These are phyloP conservation scores for Usnea hakonensis DNA, from an alignment of 495 filamentous ascomycete genomes.

Conservation along the genomic window DNA sequence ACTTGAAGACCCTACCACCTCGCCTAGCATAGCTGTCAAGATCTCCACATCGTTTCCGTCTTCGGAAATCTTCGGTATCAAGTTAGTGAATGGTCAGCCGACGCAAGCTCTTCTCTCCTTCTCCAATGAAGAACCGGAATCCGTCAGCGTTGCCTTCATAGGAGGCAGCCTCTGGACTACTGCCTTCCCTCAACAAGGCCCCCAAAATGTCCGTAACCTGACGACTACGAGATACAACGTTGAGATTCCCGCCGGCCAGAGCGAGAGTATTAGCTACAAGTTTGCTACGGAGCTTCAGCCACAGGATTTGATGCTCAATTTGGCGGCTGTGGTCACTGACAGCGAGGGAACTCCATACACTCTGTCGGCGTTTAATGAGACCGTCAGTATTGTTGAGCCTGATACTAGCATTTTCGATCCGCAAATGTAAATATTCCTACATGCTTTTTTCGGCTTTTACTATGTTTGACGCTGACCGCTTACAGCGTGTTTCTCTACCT, in stretches of 20 bases:
- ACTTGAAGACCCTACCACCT: constrained; percentile 6
- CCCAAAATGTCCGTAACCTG: constrained; percentile 70
- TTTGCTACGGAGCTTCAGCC: constrained; percentile 91
- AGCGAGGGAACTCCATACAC: constrained; percentile 60
- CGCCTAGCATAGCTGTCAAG: constrained; percentile 61
- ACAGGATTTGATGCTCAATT: constrained; percentile 72
- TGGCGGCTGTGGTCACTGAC: constrained; percentile 67
- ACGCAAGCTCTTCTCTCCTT: constrained; percentile 75
- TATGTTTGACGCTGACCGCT: constrained; percentile 16
- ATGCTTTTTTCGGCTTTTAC: constrained; percentile 21
- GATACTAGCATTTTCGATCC: constrained; percentile 92
- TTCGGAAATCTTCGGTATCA: constrained; percentile 87
- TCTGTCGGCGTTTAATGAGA: constrained; percentile 74
- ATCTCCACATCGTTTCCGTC: constrained; percentile 75
- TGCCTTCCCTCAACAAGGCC: constrained; percentile 43
- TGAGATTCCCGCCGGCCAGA: constrained; percentile 69
- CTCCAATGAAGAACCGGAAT: constrained; percentile 71
- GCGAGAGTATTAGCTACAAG: constrained; percentile 66
- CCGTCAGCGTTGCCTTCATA: constrained; percentile 68
- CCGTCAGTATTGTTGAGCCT: constrained; percentile 83
- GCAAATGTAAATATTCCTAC: constrained; percentile 63
- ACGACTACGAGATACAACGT: constrained; percentile 66
- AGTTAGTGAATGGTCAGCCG: constrained; percentile 88
- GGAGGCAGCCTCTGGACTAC: constrained; percentile 65
- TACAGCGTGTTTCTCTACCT: constrained; percentile 92